These are phyloP conservation scores for Saturnispora mendoncae DNA, from an alignment of 805 yeast species.

Conservation along the genomic window DNA sequence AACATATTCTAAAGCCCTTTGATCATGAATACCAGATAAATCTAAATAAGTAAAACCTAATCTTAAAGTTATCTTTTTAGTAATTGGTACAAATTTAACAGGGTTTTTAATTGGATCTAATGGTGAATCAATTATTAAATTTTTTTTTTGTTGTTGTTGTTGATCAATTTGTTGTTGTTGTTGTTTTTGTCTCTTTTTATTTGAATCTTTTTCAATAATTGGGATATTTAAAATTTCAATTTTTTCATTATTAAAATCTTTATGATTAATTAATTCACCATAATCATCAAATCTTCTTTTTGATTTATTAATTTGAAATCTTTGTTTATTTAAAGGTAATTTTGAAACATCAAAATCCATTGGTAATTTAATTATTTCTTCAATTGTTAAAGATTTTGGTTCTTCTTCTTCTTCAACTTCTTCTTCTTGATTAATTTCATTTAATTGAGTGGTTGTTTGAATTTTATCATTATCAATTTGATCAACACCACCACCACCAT, in stretches of 20 bases:
- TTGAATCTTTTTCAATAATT: not conserved
- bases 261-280: slow-evolving; percentile 65
- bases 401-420: slow-evolving; percentile 8
- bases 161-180: not conserved
- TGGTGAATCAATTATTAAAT: slow-evolving; percentile 1
- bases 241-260: slow-evolving; percentile 38
- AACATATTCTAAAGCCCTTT: slow-evolving; percentile 9
- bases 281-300: slow-evolving; percentile 73
- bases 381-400: slow-evolving; percentile 18
- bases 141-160: slow-evolving; percentile 1
- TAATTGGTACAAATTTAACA: slow-evolving; percentile 4
- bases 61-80: slow-evolving; percentile 5
- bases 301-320: slow-evolving; percentile 67
- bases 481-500: slow-evolving; percentile 2
- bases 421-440: too few species aligned
- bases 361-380: slow-evolving; percentile 37
- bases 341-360: slow-evolving; percentile 49
- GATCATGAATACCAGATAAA: slow-evolving; percentile 9
- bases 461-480: slow-evolving; percentile 26
- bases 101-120: slow-evolving; percentile 9
- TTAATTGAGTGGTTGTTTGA: too few species aligned
- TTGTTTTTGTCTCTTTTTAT: too few species aligned
- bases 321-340: slow-evolving; percentile 42
- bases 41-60: slow-evolving; percentile 8
- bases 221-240: slow-evolving; percentile 13